Conservation (phyloP, 768 basidiomycete genomes). For the Termitomyces sp. region DNA sequence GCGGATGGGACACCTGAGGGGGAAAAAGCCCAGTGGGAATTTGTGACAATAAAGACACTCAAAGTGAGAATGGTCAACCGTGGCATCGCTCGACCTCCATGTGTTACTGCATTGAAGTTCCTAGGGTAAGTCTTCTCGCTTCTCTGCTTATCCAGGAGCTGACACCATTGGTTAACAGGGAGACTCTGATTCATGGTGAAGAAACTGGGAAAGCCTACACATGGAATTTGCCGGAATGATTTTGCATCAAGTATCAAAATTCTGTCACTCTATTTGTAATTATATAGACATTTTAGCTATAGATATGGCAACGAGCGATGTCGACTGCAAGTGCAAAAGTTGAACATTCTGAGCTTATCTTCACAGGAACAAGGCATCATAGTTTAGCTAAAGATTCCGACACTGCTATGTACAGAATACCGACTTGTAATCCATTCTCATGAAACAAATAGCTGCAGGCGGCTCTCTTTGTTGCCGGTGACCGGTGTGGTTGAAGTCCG, state of each 20-base stretch:
- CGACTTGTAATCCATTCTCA: neutral
- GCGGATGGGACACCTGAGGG: conserved; percentile 66
- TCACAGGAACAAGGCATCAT: neutral
- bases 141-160: neutral
- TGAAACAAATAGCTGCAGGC: neutral
- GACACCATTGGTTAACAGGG: conserved; percentile 7
- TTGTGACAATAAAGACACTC: conserved; percentile 64
- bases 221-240: conserved; percentile 19
- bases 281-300: neutral
- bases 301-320: neutral
- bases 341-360: neutral
- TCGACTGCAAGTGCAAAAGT: neutral
- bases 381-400: neutral
- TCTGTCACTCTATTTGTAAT: neutral
- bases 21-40: conserved; percentile 69
- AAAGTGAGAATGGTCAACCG: conserved; percentile 39
- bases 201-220: conserved; percentile 22
- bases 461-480: neutral
- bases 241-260: neutral
- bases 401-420: no score
- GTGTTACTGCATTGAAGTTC: conserved; percentile 77
- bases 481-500: neutral
- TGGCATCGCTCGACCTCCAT: conserved; percentile 39
- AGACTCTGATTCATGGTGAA: conserved; percentile 20
- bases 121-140: conserved; percentile 50